A percentile compares a stretch with the other conserved stretches of the same genome.
Conservation (phyloP, 2,329 filamentous ascomycete species). For the Fusarium sambucinum region DNA sequence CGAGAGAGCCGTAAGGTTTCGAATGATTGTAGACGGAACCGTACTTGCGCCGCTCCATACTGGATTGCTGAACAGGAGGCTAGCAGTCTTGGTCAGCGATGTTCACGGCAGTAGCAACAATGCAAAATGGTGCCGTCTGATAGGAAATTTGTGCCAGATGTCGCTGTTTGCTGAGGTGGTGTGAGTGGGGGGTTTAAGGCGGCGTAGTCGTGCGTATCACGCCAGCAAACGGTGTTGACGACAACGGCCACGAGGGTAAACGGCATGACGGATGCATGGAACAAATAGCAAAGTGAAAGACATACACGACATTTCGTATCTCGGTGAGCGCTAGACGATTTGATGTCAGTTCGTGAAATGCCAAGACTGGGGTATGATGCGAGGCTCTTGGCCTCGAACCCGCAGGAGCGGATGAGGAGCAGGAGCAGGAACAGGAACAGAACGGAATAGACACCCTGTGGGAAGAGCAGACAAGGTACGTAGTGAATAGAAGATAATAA, state of each 20-base stretch:
- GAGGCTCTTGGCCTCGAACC: conserved; percentile 46
- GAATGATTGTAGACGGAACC: conserved; percentile 65
- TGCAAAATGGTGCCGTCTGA: conserved; percentile 4
- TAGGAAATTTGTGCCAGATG: not conserved
- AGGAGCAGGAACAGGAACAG: conserved; percentile 32
- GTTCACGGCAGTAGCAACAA: conserved; percentile 7
- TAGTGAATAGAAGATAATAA: conserved; percentile 8
- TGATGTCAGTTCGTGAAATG: conserved; percentile 52
- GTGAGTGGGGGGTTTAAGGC: conserved; percentile 17
- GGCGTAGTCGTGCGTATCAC: conserved; percentile 6
- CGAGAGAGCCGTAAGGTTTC: conserved; percentile 68
- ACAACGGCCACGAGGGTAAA: conserved; percentile 13
- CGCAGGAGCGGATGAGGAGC: conserved; percentile 37
- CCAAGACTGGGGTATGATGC: conserved; percentile 51
- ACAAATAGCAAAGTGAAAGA: conserved; percentile 31
- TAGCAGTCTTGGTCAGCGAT: conserved; percentile 48
- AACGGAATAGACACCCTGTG: conserved; percentile 24
- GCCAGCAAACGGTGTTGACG: conserved; percentile 20
- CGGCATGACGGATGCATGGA: conserved; percentile 29
- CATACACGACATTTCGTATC: conserved; percentile 65
- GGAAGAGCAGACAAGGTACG: conserved; percentile 19
- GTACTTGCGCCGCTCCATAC: conserved; percentile 64
- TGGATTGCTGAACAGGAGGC: conserved; percentile 71
- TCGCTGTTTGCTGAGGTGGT: conserved; percentile 10
- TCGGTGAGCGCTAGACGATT: conserved; percentile 59